phyloP scores from a whole-genome alignment of 306 rosid genomes.

The Psophocarpus tetragonolobus region DNA sequence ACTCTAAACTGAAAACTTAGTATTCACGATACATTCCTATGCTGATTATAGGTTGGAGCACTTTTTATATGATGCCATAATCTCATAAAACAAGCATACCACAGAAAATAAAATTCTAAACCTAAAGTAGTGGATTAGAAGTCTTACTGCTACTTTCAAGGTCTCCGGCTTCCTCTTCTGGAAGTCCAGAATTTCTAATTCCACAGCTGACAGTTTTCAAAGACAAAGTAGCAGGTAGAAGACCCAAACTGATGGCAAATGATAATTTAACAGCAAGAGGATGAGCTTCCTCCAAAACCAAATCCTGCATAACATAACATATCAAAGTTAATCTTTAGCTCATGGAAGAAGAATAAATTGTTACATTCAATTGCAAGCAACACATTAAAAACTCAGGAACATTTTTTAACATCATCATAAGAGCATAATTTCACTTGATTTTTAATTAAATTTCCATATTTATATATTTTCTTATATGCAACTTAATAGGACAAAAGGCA shows the following conservation, averaged over 20 bases:
- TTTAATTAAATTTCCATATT: background rate
- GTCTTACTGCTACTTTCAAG: conserved; percentile 74
- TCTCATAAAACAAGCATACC: conserved; percentile 22
- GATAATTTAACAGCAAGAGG: conserved; percentile 82
- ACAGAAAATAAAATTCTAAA: conserved; percentile 26
- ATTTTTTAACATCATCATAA: background rate
- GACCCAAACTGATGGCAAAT: conserved; percentile 83
- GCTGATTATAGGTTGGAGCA: background rate
- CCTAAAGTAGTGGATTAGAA: conserved; percentile 26
- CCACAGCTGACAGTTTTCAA: conserved; percentile 86
- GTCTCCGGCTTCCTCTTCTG: conserved; percentile 80
- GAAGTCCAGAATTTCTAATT: conserved; percentile 73
- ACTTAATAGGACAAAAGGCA: conserved; percentile 2
- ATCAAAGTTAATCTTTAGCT: conserved; percentile 18
- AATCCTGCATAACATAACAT: conserved; percentile 59
- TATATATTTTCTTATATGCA: conserved; percentile 3
- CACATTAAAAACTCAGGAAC: conserved; percentile 4
- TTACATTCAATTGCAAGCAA: conserved; percentile 22
- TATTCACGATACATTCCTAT: too few species aligned
- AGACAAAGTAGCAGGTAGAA: conserved; percentile 83
- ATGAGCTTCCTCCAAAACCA: conserved; percentile 82
- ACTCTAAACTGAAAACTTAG: too few species aligned
- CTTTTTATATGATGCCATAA: conserved; percentile 3
- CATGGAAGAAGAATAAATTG: background rate
- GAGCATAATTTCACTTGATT: conserved; percentile 7